Percentiles rank a stretch among this genome's conserved stretches.
These are phyloP conservation scores for Ustilago sp. DNA, from an alignment of 1,284 basidiomycete species.

Conservation along the genomic window DNA sequence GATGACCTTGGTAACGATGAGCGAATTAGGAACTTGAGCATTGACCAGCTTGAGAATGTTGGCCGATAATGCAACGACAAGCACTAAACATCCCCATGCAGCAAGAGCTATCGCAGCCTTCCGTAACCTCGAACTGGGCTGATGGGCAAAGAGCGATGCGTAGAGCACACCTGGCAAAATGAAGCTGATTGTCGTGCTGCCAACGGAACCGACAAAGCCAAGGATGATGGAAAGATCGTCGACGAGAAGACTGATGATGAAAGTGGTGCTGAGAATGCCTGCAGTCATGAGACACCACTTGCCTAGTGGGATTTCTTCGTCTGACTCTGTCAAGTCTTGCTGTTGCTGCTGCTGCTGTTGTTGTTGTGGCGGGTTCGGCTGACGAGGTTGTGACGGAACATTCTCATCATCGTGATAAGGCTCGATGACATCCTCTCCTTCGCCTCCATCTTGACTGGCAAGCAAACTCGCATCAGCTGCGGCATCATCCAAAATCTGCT, in stretches of 20 bases:
- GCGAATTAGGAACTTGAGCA: conserved; percentile 42
- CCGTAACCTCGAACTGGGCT: conserved; percentile 34
- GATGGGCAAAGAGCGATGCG: conserved; percentile 41
- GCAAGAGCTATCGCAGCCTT: conserved; percentile 43
- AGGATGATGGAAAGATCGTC: conserved; percentile 68
- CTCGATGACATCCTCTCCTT: conserved; percentile 21
- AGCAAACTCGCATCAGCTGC: conserved; percentile 22
- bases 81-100: conserved; percentile 53
- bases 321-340: conserved; percentile 6
- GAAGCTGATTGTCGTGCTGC: conserved; percentile 95
- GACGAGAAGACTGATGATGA: conserved; percentile 60
- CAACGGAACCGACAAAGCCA: conserved; percentile 95
- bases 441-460: conserved; percentile 6
- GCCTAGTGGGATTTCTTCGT: conserved; percentile 41
- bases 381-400: conserved; percentile 1
- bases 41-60: conserved; percentile 59
- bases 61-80: conserved; percentile 56
- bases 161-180: conserved; percentile 81
- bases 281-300: conserved; percentile 60
- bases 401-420: conserved; percentile 55
- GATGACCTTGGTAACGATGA: conserved; percentile 24
- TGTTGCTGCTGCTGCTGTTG: conserved; percentile 1
- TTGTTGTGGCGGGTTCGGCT: not conserved
- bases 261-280: conserved; percentile 58
- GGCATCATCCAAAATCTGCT: conserved; percentile 43